Evolutionary conservation across 768 basidiomycete species (phyloP), one percentile per base, ranked within the genome.

Genomic region (Chiua virens): DNA sequence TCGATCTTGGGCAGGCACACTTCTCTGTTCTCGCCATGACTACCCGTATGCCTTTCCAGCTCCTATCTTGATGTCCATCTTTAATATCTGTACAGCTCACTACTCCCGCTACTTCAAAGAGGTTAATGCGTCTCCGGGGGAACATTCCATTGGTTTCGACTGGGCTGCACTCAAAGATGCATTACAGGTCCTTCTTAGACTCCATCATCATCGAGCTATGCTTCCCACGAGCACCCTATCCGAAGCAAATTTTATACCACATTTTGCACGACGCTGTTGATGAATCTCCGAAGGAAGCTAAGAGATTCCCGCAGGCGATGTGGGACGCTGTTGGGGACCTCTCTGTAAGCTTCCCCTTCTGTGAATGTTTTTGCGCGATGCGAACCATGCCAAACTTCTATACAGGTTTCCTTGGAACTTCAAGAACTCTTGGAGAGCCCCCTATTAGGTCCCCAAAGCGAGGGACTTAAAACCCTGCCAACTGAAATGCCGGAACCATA

Each of bases 271-370:
- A 92, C 38, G 83, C 86, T 10, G 73, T 87, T 13, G 79, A 85
- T 11, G 90, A 91, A 67, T 78, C 84, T 4, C 88, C 88, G 1
- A 78, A 74, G 43, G 89, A 90, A 50, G 80, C 82, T 6, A 86
- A 80, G 62, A 82, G 84, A 11, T 92, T 92, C 57, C 86, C 89
- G 0, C 89, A 91, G 66, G 73, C 77, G 3, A 73, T 93, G 46
- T 92, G 87, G 83, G 84, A 93, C 57, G 85, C 89, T 36, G 75
- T 90, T 35, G 91, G 90, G 13, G 87, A 92, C 68, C 75, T 93
- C 52, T 85, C 88, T 37, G 90, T 89, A 71, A 57, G 76, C 72
- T n/a, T 37, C 14, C 15, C 14, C 15, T 50, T 80, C 81, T 38
- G 85, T 86, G 65, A 52, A 72, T 70, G 15, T 39, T 21, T 39